Conservation (phyloP, 2,329 filamentous ascomycete species). For the Stagonosporopsis cucurbitacearum region DNA sequence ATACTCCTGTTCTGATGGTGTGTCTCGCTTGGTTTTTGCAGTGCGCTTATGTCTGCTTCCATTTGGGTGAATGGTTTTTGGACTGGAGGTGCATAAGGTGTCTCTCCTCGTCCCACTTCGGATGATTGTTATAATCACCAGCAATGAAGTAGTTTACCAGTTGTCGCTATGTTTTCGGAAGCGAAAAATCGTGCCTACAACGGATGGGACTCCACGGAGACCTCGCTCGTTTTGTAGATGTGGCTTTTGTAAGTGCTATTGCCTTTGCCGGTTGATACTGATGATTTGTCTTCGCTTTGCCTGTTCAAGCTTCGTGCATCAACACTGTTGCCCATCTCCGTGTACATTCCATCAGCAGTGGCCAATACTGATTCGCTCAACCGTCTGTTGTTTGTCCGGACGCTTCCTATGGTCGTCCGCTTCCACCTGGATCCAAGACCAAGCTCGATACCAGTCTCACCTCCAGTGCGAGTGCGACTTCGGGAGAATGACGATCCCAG, state of each 20-base stretch:
- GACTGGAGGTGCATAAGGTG: background rate
- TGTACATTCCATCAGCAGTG: slow-evolving; percentile 18
- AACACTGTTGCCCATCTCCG: slow-evolving; percentile 18
- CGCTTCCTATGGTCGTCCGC: slow-evolving; percentile 13
- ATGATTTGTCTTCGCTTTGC: background rate
- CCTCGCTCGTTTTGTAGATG: slow-evolving; percentile 12
- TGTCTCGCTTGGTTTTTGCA: background rate
- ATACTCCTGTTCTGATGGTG: background rate
- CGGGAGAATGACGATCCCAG: slow-evolving; percentile 20
- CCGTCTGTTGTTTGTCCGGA: slow-evolving; percentile 9
- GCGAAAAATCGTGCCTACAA: background rate
- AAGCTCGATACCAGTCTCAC: slow-evolving; percentile 1
- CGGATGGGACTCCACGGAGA: slow-evolving; percentile 2
- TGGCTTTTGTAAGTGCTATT: background rate
- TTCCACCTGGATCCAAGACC: slow-evolving; percentile 23
- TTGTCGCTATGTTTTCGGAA: background rate
- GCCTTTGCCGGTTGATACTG: background rate
- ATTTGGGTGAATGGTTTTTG: background rate
- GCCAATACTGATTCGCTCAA: slow-evolving; percentile 11
- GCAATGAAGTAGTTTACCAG: background rate
- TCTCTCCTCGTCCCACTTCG: background rate
- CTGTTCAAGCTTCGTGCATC: slow-evolving; percentile 10
- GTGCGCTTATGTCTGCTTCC: background rate
- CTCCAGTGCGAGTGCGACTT: slow-evolving; percentile 13
- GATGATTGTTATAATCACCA: too few relatives aligned